Evolutionary conservation across 75 land plant species (phyloP), one percentile per base, ranked within the genome.

Genomic region (Ceratopteris richardii): DNA sequence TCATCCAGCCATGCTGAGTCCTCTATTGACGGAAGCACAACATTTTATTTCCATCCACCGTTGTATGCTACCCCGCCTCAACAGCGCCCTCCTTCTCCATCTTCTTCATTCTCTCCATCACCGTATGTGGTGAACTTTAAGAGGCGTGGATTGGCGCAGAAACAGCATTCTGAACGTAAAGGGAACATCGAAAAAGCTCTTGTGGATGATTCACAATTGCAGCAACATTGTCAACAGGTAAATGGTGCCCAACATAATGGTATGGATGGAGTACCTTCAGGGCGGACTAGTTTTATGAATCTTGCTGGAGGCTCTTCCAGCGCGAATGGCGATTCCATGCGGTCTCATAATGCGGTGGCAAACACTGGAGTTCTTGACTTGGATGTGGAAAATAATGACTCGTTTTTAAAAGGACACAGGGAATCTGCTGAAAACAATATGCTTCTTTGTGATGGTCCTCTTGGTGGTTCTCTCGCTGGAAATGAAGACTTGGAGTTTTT

Each of bases 51-150:
- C 23, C 47, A 60, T 47, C 54, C 63, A 10, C 31, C 63, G 5
- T 39, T 57, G 1, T 44, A 44, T 46, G 41, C 20, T n/a, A 21
- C 54, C 14, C 39, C 47, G 14, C 29, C 69, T 7, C 63, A 65
- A 10, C 55, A 43, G 10, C 64, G 44, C 20, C 33, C 70, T 6
- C 55, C 40, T 37, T 20, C 63, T 59, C 55, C 66, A 10, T 14
- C 70, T 40, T 14, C 70, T 40, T 14, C 55, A 10, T 59, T 46
- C 27, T 67, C 69, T 14, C 63, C 63, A 1, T 69, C 71, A 9
- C 71, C 65, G 13, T 69, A 62, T 30, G 65, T 69, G 7, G 28
- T 69, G 1, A 69, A 69, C 28, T 62, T 52, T 47, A 69, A 69
- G 16, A 37, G 71, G 36, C 64, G 71, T 6, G 66, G 22, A 2